phyloP scores from a whole-genome alignment of 73 alveolate genomes.

The Durusdinium trenchii region DNA sequence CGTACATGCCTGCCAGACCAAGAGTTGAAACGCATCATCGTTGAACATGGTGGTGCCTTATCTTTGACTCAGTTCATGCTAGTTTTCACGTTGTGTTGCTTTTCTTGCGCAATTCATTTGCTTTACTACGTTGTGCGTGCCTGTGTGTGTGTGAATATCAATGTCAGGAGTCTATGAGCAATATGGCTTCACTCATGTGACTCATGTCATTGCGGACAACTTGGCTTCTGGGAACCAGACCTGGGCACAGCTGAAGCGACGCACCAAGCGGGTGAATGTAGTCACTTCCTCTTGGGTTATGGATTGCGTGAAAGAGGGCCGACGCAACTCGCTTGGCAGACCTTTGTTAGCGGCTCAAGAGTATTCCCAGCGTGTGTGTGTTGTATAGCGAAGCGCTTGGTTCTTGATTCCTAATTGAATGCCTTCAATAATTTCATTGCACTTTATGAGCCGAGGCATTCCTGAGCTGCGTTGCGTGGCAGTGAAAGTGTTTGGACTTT shows the following conservation, averaged over 20 bases:
- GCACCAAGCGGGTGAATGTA: conserved; percentile 69
- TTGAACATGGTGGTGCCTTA: conserved; percentile 78
- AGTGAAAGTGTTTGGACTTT: neutral
- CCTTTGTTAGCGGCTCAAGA: neutral
- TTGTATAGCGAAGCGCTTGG: no score
- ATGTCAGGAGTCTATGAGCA: conserved; percentile 77
- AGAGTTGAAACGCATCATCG: conserved; percentile 84
- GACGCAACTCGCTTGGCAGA: conserved; percentile 18
- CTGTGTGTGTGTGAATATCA: neutral
- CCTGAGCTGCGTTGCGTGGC: conserved; percentile 28
- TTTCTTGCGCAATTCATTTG: neutral
- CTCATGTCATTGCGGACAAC: conserved; percentile 93
- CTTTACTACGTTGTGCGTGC: neutral
- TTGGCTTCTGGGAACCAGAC: conserved; percentile 80
- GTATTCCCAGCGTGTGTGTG: neutral
- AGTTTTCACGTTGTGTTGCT: neutral
- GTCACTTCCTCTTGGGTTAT: conserved; percentile 61
- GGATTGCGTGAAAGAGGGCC: conserved; percentile 85
- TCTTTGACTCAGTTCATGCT: neutral
- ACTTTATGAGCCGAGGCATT: neutral
- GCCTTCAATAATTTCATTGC: no score
- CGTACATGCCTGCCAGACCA: conserved; percentile 93
- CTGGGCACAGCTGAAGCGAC: conserved; percentile 81
- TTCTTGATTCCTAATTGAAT: no score
- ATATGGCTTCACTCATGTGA: conserved; percentile 90